Evolutionary conservation across 768 basidiomycete genomes (phyloP).

Genomic region (Fibroporia radiculosa): DNA sequence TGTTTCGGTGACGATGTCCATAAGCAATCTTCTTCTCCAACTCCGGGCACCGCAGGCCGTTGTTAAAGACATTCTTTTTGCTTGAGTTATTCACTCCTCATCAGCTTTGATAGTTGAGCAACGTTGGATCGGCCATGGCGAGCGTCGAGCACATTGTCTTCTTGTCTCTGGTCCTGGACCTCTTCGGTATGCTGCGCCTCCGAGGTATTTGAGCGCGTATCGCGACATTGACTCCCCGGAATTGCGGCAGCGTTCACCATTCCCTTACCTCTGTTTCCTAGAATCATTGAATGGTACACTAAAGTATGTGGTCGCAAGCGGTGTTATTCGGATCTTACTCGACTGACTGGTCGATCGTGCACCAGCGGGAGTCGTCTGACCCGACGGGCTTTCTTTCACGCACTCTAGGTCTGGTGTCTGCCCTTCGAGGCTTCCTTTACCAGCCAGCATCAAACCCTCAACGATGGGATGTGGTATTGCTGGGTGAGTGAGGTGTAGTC

Average conservation of each 20-base stretch:
- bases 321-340: conserved; percentile 1
- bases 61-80: too few species aligned
- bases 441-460: conserved; percentile 51
- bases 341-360: background rate
- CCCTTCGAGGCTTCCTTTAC: conserved; percentile 59
- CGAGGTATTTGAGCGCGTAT: background rate
- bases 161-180: conserved; percentile 82
- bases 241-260: conserved; percentile 75
- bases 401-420: conserved; percentile 61
- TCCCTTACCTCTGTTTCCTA: conserved; percentile 94
- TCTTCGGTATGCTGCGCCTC: conserved; percentile 46
- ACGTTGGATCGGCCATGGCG: conserved; percentile 32
- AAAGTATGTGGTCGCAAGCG: conserved; percentile 43
- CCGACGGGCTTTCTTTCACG: conserved; percentile 64
- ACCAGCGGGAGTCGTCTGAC: conserved; percentile 64
- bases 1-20: too few species aligned
- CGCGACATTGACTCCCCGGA: background rate
- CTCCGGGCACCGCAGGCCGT: background rate
- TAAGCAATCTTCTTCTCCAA: too few species aligned
- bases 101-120: conserved; percentile 2
- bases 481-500: conserved; percentile 44
- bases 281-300: conserved; percentile 92
- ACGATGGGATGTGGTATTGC: conserved; percentile 89
- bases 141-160: conserved; percentile 82
- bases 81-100: background rate